Base-by-base conservation (phyloP, 2,329 filamentous ascomycete species). In the Penicillium capsulatum region DNA sequence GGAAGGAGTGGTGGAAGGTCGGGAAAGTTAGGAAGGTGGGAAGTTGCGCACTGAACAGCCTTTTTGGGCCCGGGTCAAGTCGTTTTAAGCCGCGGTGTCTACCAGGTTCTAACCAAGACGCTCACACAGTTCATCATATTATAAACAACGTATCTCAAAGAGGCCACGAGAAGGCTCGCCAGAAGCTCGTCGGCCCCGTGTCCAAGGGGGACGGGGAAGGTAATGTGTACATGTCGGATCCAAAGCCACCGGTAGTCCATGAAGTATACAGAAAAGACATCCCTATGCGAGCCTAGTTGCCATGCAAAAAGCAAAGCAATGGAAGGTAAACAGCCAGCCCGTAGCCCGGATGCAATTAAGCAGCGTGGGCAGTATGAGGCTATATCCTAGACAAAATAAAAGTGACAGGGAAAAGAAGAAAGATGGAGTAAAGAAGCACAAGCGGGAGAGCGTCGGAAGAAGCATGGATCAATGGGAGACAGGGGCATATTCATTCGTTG, bases 401-500 rank as follows among this genome's bases (percentile, higher is more conserved):
- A 50, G 40, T 48, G 20, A 51, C 37, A 48, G 41, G 42, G 43
- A 50, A 48, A 40, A 36, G 34, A 40, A 41, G 26, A 38, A 45
- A 33, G 20, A 42, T 42, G 29, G 15, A 41, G 22, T 40, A 32
- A 17, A 45, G 42, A 31, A 26, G 35, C 6, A 37, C 35, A 40
- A 34, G 39, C 41, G 32, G 31, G 29, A 19, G 20, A 14, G 16
- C 17, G 36, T 34, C 32, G 45, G 33, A 31, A 36, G 37, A 38
- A 20, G 37, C 20, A 43, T 36, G 31, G 26, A 36, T 50, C 44
- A 48, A 43, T 43, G 40, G 40, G 38, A 43, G 42, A 48, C 35
- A 27, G 38, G 47, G 50, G 43, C 51, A 47, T 56, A 53, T 55
- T 51, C 51, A 54, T 56, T 55, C 54, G 48, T 57, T 53, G 53